phyloP scores from a whole-genome alignment of 2,329 filamentous ascomycete species.

The Curvularia sp. region DNA sequence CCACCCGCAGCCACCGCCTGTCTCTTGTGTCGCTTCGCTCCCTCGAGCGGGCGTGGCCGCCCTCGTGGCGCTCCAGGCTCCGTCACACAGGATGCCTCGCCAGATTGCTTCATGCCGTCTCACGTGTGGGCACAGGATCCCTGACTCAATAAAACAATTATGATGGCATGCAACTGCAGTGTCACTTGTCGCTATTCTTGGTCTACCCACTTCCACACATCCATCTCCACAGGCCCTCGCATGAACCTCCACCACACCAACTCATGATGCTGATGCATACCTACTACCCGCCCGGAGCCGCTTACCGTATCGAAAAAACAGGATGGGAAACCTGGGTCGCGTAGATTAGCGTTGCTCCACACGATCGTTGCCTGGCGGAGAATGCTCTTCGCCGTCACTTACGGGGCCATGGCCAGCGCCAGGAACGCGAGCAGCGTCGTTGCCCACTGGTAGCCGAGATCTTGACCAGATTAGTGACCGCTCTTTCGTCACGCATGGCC shows the following conservation, averaged over 20 bases:
- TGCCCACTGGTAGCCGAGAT: slow-evolving; percentile 60
- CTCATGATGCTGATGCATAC: slow-evolving; percentile 52
- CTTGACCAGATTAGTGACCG: slow-evolving; percentile 54
- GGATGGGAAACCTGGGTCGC: slow-evolving; percentile 51
- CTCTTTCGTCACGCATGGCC: slow-evolving; percentile 48
- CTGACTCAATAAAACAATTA: slow-evolving; percentile 45
- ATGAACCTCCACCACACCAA: slow-evolving; percentile 1
- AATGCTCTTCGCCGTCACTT: slow-evolving; percentile 25
- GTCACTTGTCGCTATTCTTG: slow-evolving; percentile 47
- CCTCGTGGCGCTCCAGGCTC: slow-evolving; percentile 45
- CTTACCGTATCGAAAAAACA: slow-evolving; percentile 60
- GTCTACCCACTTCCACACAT: slow-evolving; percentile 20
- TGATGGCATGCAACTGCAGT: slow-evolving; percentile 43
- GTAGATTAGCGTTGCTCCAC: slow-evolving; percentile 41
- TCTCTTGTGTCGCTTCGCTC: slow-evolving; percentile 31
- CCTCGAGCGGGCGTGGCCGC: slow-evolving; percentile 43
- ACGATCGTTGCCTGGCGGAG: slow-evolving; percentile 31
- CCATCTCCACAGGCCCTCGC: slow-evolving; percentile 17
- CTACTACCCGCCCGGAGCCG: slow-evolving; percentile 56
- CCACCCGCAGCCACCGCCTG: slow-evolving; percentile 32
- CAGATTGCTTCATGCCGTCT: slow-evolving; percentile 46
- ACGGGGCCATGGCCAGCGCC: slow-evolving; percentile 58
- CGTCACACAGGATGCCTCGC: slow-evolving; percentile 38
- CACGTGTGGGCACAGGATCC: slow-evolving; percentile 43
- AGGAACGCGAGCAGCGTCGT: slow-evolving; percentile 57